Conservation (phyloP, 1,284 basidiomycete genomes). For the Apiotrichum siamense region DNA sequence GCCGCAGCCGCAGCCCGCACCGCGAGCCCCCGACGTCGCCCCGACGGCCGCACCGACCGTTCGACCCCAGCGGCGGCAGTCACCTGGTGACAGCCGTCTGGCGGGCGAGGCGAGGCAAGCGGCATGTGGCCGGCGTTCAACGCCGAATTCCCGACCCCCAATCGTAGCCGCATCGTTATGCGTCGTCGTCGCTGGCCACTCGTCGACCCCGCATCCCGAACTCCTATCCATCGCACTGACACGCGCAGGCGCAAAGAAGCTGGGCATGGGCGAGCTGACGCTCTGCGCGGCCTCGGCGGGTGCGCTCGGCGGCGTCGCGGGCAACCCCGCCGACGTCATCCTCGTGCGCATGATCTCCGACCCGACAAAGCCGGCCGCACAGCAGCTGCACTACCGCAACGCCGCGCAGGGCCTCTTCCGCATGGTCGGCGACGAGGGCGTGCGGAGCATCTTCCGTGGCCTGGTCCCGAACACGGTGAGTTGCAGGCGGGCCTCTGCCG, state of each 20-base stretch:
- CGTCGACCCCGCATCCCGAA: neutral
- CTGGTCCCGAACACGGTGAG: slow-evolving; percentile 51
- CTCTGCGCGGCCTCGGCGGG: slow-evolving; percentile 39
- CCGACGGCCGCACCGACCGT: too few species aligned
- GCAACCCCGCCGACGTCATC: slow-evolving; percentile 39
- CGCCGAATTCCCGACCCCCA: too few species aligned
- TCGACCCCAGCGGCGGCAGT: too few species aligned
- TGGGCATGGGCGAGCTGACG: slow-evolving; percentile 38
- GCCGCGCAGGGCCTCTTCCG: slow-evolving; percentile 48
- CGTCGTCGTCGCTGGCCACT: too few species aligned
- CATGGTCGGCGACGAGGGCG: slow-evolving; percentile 50
- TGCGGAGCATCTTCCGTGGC: slow-evolving; percentile 48
- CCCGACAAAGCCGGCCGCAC: slow-evolving; percentile 34
- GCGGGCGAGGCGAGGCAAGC: too few species aligned
- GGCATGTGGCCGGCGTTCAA: too few species aligned
- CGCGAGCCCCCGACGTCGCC: too few species aligned
- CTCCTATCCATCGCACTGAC: slow-evolving; percentile 8
- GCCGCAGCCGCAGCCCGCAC: too few species aligned
- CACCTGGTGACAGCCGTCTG: too few species aligned
- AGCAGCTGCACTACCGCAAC: slow-evolving; percentile 44
- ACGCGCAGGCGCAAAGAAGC: slow-evolving; percentile 26
- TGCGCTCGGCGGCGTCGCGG: slow-evolving; percentile 42
- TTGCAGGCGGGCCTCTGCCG: neutral
- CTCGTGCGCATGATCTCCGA: slow-evolving; percentile 45
- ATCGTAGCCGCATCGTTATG: too few species aligned